Evolutionary conservation across 164 flowering plant species (phyloP).

Genomic region (Echeveria elegans): DNA sequence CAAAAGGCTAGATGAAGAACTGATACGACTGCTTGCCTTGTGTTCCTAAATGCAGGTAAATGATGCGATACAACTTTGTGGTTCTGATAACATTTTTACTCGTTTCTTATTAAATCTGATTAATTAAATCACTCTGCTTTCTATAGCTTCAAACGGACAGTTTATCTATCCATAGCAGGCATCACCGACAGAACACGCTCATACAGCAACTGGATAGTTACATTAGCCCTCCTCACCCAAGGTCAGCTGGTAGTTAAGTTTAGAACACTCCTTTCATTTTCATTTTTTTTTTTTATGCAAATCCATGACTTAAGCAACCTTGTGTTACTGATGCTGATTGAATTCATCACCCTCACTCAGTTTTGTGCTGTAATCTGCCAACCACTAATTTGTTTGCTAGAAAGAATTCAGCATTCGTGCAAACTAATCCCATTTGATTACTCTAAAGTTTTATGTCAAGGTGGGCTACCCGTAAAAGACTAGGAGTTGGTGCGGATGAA

Average conservation of each 20-base stretch:
- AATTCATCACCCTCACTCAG: background rate
- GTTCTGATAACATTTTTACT: background rate
- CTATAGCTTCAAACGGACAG: background rate
- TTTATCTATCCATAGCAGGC: background rate
- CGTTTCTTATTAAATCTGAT: background rate
- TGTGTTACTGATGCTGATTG: background rate
- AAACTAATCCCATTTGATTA: background rate
- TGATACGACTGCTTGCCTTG: background rate
- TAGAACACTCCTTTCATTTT: background rate
- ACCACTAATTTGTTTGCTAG: background rate
- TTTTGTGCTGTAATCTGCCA: background rate
- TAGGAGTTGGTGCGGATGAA: background rate
- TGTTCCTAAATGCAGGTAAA: background rate
- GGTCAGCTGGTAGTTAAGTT: slow-evolving; percentile 7
- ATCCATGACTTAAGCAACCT: background rate
- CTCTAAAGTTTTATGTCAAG: background rate
- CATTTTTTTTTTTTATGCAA: background rate
- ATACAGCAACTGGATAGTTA: background rate
- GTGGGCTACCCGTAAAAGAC: slow-evolving; percentile 3
- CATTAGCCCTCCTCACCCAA: background rate
- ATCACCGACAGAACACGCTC: background rate
- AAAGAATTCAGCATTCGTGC: slow-evolving; percentile 1
- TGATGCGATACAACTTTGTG: too few relatives aligned
- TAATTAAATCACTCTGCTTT: background rate
- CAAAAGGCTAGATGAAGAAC: too few relatives aligned